These are phyloP conservation scores for Ogataea thermomethanolica DNA, from an alignment of 805 yeast species.

Conservation along the genomic window DNA sequence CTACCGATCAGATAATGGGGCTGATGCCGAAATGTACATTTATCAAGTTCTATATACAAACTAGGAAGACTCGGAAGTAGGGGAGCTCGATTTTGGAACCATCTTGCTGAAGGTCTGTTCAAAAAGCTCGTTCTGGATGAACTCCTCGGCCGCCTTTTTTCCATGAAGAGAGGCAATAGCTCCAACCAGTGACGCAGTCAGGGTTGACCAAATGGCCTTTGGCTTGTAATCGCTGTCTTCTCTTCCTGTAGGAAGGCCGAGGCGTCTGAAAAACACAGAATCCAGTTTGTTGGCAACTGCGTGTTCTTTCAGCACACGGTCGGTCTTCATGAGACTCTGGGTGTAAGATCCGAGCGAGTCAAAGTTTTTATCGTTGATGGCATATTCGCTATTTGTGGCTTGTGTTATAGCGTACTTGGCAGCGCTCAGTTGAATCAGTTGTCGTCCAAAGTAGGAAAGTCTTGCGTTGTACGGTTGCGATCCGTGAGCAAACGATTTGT, in stretches of 20 bases:
- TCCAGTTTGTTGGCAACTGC: slow-evolving; percentile 48
- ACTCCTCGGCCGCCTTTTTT: slow-evolving; percentile 51
- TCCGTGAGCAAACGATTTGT: slow-evolving; percentile 93
- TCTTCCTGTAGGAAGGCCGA: slow-evolving; percentile 35
- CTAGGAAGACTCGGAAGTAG: slow-evolving; percentile 5
- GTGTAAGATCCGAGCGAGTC: slow-evolving; percentile 57
- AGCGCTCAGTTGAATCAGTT: slow-evolving; percentile 49
- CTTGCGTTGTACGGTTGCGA: slow-evolving; percentile 85
- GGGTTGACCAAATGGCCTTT: slow-evolving; percentile 29
- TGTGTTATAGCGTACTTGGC: slow-evolving; percentile 40
- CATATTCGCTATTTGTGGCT: slow-evolving; percentile 29
- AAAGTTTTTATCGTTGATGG: slow-evolving; percentile 49
- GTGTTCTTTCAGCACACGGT: slow-evolving; percentile 48
- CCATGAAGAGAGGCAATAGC: slow-evolving; percentile 66
- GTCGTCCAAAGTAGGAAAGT: slow-evolving; percentile 67
- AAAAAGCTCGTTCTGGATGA: slow-evolving; percentile 44
- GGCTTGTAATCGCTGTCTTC: slow-evolving; percentile 29
- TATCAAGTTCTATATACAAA: slow-evolving; percentile 14
- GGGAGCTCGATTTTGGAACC: background rate
- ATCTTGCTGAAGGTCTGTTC: slow-evolving; percentile 2
- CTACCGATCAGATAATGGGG: background rate
- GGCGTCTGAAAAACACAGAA: slow-evolving; percentile 63
- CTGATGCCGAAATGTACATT: slow-evolving; percentile 10
- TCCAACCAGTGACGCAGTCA: slow-evolving; percentile 54
- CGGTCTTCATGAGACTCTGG: slow-evolving; percentile 50